Percentiles rank a stretch among this genome's conserved stretches.
These are phyloP conservation scores for Curvularia hawaiiensis DNA, from an alignment of 2,329 filamentous ascomycete species.

Conservation along the genomic window DNA sequence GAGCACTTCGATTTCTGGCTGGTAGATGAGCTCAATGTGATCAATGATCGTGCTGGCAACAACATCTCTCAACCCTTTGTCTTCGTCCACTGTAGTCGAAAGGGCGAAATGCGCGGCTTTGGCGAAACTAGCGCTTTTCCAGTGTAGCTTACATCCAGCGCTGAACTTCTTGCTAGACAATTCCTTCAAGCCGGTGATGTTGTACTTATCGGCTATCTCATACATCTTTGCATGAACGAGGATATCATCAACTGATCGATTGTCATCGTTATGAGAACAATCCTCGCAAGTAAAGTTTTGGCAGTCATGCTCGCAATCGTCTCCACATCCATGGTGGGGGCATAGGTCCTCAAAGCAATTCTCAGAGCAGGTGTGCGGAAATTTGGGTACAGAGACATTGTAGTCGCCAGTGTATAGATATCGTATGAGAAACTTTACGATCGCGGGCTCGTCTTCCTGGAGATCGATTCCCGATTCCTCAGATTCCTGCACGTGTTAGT, in stretches of 20 bases:
- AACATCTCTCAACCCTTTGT: constrained; percentile 40
- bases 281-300: neutral
- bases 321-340: neutral
- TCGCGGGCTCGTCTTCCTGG: neutral
- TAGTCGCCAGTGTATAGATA: neutral
- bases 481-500: neutral
- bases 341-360: neutral
- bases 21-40: constrained; percentile 20
- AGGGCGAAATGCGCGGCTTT: constrained; percentile 32
- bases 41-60: constrained; percentile 31
- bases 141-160: neutral
- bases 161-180: neutral
- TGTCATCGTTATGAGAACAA: neutral
- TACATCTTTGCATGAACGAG: constrained; percentile 19
- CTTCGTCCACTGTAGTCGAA: constrained; percentile 29
- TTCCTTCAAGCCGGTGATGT: neutral
- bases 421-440: neutral
- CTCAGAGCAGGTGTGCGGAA: neutral
- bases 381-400: neutral
- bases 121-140: constrained; percentile 29
- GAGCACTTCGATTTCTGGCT: constrained; percentile 12
- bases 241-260: neutral
- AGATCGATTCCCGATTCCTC: neutral
- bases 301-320: neutral
- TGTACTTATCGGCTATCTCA: constrained; percentile 21